Evolutionary conservation across 176 grass and related monocot genomes (phyloP).

Genomic region (Oryza punctata): DNA sequence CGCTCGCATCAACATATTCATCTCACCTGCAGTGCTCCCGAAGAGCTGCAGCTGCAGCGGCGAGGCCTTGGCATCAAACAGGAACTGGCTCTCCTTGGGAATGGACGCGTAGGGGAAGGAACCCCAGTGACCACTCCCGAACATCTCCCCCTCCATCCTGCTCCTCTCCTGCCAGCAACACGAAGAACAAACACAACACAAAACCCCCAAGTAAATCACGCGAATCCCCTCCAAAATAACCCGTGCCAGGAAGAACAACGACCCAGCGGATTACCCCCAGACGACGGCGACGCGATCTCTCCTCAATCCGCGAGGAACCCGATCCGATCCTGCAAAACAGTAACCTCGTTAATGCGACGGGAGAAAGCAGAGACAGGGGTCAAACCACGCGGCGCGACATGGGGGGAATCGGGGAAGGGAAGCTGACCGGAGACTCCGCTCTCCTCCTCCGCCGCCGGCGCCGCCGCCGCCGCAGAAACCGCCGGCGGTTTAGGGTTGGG

Average conservation of each 20-base stretch:
- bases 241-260: background rate
- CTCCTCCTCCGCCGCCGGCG: background rate
- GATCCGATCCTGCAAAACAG: slow-evolving; percentile 10
- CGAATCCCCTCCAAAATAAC: background rate
- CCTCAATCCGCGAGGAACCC: background rate
- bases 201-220: background rate
- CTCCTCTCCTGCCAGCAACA: background rate
- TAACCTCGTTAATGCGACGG: background rate
- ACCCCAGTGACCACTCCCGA: slow-evolving; percentile 11
- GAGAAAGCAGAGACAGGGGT: background rate
- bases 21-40: slow-evolving; percentile 11
- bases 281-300: background rate
- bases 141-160: slow-evolving; percentile 41
- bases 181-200: background rate
- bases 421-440: background rate
- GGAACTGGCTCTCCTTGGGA: slow-evolving; percentile 26
- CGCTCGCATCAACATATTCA: background rate
- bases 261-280: background rate
- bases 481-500: slow-evolving; percentile 19
- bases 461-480: background rate
- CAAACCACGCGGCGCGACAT: background rate
- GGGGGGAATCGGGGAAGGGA: background rate
- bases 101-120: background rate
- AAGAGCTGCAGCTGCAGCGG: slow-evolving; percentile 44
- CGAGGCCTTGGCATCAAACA: slow-evolving; percentile 3